Base-by-base conservation (phyloP, 768 basidiomycete species). In the Serendipita sp. region DNA sequence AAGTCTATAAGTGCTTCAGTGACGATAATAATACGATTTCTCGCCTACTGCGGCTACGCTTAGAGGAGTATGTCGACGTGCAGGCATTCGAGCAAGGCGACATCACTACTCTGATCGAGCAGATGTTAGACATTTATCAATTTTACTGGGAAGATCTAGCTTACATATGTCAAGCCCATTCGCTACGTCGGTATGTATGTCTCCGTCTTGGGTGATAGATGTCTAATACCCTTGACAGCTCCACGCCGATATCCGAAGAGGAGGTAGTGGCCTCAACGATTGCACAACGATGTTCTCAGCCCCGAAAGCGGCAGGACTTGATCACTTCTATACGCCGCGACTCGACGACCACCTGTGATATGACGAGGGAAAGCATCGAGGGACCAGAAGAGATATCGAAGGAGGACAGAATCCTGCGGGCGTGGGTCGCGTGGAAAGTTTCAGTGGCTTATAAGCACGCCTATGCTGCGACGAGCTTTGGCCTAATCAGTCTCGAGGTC, bases 251-350 rank as follows among this genome's bases (percentile, higher is more conserved):
- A 37, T 72, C 76, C 3, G 89, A 91, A 69, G 84, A 85, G 60
- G 89, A 91, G 68, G 77, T 89, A 27, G 84, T 88, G 1, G 73
- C 83, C 34, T 88, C 87, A 18, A 83, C 84, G 0, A 91, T 91
- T 64, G 73, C 88, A 50, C 85, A 82, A 1, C 83, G 83, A 65
- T 87, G 84, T 69, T 73, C 80, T 0, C 82, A 88, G 67, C 78
- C 77, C 8, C n/a, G 48, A 31, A 50, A 31, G 29, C 48, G 72
- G 65, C 67, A 3, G 71, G 80, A 84, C 44, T 69, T 76, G 40
- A 85, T 83, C 68, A 74, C 81, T 0, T 77, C 76, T 62, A 68
- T 87, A 64, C 75, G 83, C 53, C 83, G 83, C 52, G 78, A 79
- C 63, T 83, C 81, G 0, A 75, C 79, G 50, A 68, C 75, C 4